phyloP scores from a whole-genome alignment of 2,329 filamentous ascomycete species.

The Hymenoscyphus occultus region DNA sequence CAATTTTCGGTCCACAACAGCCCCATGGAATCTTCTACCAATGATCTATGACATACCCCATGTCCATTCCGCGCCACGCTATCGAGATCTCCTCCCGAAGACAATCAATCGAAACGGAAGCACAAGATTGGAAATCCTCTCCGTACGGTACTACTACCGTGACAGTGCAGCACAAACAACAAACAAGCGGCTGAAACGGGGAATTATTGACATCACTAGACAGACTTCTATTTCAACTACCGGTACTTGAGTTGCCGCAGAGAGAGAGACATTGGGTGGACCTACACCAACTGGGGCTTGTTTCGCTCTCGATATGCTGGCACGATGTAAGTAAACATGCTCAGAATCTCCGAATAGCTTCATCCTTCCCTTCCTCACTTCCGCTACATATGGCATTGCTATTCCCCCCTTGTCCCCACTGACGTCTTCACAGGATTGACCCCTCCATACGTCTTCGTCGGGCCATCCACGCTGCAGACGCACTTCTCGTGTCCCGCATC shows the following conservation, averaged over 20 bases:
- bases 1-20: not conserved
- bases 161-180: not conserved
- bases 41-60: not conserved
- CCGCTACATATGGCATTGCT: not conserved
- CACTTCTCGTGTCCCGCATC: conserved; percentile 71
- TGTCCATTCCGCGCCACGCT: not conserved
- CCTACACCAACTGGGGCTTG: not conserved
- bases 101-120: not conserved
- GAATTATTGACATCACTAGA: not conserved
- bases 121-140: not conserved
- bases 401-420: not conserved
- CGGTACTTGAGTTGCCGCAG: not conserved
- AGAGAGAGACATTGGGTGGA: not conserved
- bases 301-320: conserved; percentile 5
- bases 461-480: conserved; percentile 73
- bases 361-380: not conserved
- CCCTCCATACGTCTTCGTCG: conserved; percentile 73
- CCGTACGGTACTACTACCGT: too few relatives aligned
- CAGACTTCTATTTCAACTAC: not conserved
- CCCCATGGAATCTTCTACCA: not conserved
- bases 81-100: not conserved
- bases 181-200: conserved; percentile 1
- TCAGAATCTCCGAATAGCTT: conserved; percentile 8
- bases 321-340: conserved; percentile 17
- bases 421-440: conserved; percentile 62